Percentiles rank a stretch among this genome's conserved stretches.
phyloP scores from a whole-genome alignment of 768 basidiomycete species.

The Xanthoconium purpureum region DNA sequence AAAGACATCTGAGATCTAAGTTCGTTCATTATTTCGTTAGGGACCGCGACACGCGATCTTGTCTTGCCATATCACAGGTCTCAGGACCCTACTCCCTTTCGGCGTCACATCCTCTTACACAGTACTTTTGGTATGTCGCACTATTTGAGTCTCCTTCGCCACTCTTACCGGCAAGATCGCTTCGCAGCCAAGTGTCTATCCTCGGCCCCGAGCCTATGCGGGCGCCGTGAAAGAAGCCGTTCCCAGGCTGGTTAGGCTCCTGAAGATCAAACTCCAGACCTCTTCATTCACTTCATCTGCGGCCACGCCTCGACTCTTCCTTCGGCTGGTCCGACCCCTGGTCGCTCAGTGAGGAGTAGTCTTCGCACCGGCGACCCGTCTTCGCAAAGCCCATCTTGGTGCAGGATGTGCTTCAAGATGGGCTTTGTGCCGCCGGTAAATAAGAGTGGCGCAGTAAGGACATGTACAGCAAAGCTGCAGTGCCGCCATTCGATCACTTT shows the following conservation, averaged over 20 bases:
- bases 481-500: neutral
- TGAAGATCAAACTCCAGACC: neutral
- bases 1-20: slow-evolving; percentile 11
- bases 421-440: slow-evolving; percentile 6
- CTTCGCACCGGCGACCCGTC: neutral
- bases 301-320: neutral
- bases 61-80: slow-evolving; percentile 5
- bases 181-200: neutral
- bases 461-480: neutral
- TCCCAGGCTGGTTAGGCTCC: too few relatives aligned
- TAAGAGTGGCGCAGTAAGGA: neutral
- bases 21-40: slow-evolving; percentile 7
- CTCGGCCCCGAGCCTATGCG: too few relatives aligned
- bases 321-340: neutral
- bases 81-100: slow-evolving; percentile 1
- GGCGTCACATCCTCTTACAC: neutral
- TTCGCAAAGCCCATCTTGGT: slow-evolving; percentile 21
- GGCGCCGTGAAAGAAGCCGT: neutral
- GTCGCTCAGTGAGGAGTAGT: neutral
- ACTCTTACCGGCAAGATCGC: neutral
- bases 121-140: neutral
- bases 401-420: slow-evolving; percentile 6
- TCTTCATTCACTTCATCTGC: neutral
- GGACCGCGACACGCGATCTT: slow-evolving; percentile 7
- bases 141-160: neutral